Base-by-base conservation (phyloP, 805 yeast species). In the Starmera caribaea region DNA sequence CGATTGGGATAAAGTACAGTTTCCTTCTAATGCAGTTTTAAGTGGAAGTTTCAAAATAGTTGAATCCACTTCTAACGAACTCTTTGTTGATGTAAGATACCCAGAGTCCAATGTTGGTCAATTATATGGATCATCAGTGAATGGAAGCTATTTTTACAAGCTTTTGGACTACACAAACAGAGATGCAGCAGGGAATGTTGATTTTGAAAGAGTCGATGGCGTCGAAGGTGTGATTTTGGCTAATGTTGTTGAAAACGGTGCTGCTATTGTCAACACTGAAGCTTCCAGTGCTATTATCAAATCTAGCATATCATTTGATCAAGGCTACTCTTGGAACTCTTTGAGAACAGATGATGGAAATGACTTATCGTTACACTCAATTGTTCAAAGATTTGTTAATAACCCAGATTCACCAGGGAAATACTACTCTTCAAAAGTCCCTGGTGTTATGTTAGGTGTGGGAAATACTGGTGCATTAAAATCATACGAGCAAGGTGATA, bases 191-290 rank as follows among this genome's bases (percentile, higher is more conserved):
- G 57, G 52, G 9, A 44, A 46, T 30, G 46, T 57, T 16, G 74
- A 73, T 8, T 55, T 65, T 35, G 61, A 68, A 21, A 54, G 59
- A 15, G 54, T 71, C 15, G 64, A 63, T 30, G 70, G 69, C 44
- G 63, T 78, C 15, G 84, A 79, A 42, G 89, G 88, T 9, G 69
- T 74, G 13, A 71, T 82, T 72, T 50, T 81, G 36, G 70, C 76
- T 9, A 73, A 72, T 48, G 41, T 51, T 29, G 58, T 41, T 28
- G 36, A 39, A 32, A 42, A 55, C 45, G 49, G 53, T 37, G 14
- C 39, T 33, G 42, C 40, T n/a, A 48, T 48, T 4, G 34, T 42
- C 9, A 5, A 37, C 15, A 36, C 37, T 10, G 42, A 30, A 3
- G 37, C 38, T 3, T 21, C 30, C 14, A 28, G 43, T 8, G 41